Evolutionary conservation across 768 basidiomycete species (phyloP).

Genomic region (Lyophyllum shimeji): DNA sequence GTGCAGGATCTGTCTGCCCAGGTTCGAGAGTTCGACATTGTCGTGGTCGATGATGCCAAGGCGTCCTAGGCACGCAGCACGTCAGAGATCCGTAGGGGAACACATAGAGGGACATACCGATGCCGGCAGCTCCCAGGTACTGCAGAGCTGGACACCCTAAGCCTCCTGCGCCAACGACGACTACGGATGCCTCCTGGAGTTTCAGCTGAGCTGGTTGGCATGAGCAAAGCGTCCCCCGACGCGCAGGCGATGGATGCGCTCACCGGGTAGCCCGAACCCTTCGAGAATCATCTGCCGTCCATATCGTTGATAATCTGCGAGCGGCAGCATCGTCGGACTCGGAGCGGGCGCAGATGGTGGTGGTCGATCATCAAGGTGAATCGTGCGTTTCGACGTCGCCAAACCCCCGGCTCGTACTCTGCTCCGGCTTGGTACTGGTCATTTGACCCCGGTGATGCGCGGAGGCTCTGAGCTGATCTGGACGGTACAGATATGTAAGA

Average conservation of each 20-base stretch:
- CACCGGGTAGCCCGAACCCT: conserved; percentile 84
- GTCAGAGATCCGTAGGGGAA: not conserved
- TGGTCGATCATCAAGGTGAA: not conserved
- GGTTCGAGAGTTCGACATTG: conserved; percentile 19
- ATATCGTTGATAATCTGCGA: conserved; percentile 85
- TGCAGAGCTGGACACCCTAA: conserved; percentile 95
- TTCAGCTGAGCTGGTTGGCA: conserved; percentile 85
- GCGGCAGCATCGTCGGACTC: conserved; percentile 36
- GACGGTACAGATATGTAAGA: not conserved
- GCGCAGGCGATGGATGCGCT: not conserved
- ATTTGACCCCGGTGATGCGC: too few species aligned
- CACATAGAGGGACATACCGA: conserved; percentile 55
- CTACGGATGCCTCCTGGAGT: conserved; percentile 71
- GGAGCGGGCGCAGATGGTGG: not conserved
- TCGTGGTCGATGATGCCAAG: conserved; percentile 21
- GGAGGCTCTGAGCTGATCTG: too few species aligned
- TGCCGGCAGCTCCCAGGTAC: conserved; percentile 89
- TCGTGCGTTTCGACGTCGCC: not conserved
- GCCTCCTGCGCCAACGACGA: conserved; percentile 93
- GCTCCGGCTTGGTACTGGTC: too few species aligned
- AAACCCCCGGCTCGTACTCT: not conserved
- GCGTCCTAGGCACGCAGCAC: conserved; percentile 5
- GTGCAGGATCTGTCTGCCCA: conserved; percentile 80
- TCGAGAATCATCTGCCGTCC: conserved; percentile 96
- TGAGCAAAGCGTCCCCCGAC: conserved; percentile 31